Percentiles rank a stretch among this genome's conserved stretches.
phyloP scores from a whole-genome alignment of 179 eudicot genomes.

The Sideroxylon spinosum region DNA sequence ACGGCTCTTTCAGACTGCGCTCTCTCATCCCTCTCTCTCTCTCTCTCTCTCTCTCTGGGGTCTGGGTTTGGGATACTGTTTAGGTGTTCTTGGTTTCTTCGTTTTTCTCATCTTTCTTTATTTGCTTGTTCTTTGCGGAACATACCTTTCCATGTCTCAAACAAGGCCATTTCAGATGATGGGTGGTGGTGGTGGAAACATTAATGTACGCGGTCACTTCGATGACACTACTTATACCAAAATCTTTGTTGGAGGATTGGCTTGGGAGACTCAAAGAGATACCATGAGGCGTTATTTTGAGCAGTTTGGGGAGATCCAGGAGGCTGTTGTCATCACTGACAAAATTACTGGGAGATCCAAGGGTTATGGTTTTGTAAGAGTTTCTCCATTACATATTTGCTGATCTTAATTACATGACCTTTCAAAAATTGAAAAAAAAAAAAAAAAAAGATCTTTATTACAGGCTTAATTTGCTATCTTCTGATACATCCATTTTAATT shows the following conservation, averaged over 20 bases:
- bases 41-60: no score
- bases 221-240: conserved; percentile 29
- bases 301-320: conserved; percentile 33
- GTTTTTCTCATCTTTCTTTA: neutral
- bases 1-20: neutral
- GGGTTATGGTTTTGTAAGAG: conserved; percentile 34
- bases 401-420: neutral
- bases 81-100: conserved; percentile 5
- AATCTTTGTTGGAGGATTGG: conserved; percentile 32
- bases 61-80: neutral
- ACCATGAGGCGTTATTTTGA: conserved; percentile 27
- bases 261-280: conserved; percentile 35
- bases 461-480: neutral
- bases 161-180: conserved; percentile 10
- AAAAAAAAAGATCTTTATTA: neutral
- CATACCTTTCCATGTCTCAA: conserved; percentile 1
- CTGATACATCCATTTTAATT: neutral
- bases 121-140: neutral
- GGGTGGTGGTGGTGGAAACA: neutral
- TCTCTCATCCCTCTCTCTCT: neutral
- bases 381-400: neutral
- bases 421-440: no score
- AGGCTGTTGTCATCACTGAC: conserved; percentile 34
- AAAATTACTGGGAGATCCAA: conserved; percentile 33
- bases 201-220: neutral